phyloP scores from a whole-genome alignment of 306 rosid genomes.

The Quercus bicolor region DNA sequence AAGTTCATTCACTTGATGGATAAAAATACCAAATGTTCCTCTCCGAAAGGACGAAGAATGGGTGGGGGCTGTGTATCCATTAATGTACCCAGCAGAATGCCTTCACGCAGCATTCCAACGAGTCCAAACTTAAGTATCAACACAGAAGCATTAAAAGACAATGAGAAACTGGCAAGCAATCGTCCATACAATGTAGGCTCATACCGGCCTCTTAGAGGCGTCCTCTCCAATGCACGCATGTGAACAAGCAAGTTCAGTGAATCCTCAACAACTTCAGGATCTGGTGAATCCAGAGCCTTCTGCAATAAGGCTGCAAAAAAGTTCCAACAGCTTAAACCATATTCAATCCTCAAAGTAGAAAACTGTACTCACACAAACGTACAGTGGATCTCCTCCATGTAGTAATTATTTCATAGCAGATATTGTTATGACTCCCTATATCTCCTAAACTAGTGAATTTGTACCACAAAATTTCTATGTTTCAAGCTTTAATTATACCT shows the following conservation, averaged over 20 bases:
- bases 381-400: not conserved
- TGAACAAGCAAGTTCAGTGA: slow-evolving; percentile 62
- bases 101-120: slow-evolving; percentile 76
- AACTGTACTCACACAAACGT: not conserved
- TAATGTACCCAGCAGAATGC: slow-evolving; percentile 75
- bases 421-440: not conserved
- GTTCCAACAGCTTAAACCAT: slow-evolving; percentile 18
- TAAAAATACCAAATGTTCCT: slow-evolving; percentile 69
- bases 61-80: slow-evolving; percentile 86
- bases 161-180: slow-evolving; percentile 64
- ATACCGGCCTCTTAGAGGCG: slow-evolving; percentile 57
- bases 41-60: slow-evolving; percentile 79
- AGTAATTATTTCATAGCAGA: not conserved
- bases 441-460: not conserved
- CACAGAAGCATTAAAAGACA: slow-evolving; percentile 80
- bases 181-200: slow-evolving; percentile 87
- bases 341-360: not conserved
- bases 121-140: slow-evolving; percentile 81
- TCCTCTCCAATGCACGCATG: slow-evolving; percentile 56
- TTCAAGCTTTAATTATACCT: not conserved
- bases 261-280: slow-evolving; percentile 61
- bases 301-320: slow-evolving; percentile 61
- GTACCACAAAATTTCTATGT: not conserved
- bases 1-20: slow-evolving; percentile 6
- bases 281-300: slow-evolving; percentile 79